Evolutionary conservation across 257 asterid genomes (phyloP), one percentile per base, ranked within the genome.

Genomic region (Petrea volubilis): DNA sequence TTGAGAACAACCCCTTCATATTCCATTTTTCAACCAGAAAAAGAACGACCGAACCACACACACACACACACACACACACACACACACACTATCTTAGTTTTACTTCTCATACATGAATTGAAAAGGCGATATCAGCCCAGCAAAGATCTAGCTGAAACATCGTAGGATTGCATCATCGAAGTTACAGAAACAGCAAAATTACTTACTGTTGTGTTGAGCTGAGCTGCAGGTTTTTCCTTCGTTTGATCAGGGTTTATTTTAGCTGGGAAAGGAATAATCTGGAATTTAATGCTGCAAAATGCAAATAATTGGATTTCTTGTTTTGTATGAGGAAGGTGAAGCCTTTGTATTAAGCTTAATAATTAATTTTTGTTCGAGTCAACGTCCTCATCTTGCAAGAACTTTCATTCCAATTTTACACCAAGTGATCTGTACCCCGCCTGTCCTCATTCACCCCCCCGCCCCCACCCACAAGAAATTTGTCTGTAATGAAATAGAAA

Each of bases 151-250:
- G 64, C 53, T 27, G 14, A 70, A 31, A 46, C 40, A 56, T 7
- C 68, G 21, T 21, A 31, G 47, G 52, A 68, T 43, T 57, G 13
- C 12, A 6, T 46, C 49, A 28, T 47, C 47, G 20, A 6, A 18
- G 5, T 69, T 41, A 6, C 34, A 24, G 7, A 29, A 41, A 52
- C 29, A 63, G 13, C 56, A 49, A 5, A 58, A 5, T 0, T 21
- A 67, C 64, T 67, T 68, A 68, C 73, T 36, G 13, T 15, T 24
- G 21, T n/a, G 41, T 38, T 50, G 72, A 67, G 61, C 31, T 29
- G 20, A 33, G 49, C 38, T 38, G 2, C 43, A 21, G n/a, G 9
- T 33, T 15, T 52, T 27, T 11, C 15, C 58, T 64, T 38, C 9
- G 29, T n/a, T 23, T 27, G 27, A 27, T 13, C 44, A 24, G 13